Conservation (phyloP, 306 rosid species). For the Quercus cerris region DNA sequence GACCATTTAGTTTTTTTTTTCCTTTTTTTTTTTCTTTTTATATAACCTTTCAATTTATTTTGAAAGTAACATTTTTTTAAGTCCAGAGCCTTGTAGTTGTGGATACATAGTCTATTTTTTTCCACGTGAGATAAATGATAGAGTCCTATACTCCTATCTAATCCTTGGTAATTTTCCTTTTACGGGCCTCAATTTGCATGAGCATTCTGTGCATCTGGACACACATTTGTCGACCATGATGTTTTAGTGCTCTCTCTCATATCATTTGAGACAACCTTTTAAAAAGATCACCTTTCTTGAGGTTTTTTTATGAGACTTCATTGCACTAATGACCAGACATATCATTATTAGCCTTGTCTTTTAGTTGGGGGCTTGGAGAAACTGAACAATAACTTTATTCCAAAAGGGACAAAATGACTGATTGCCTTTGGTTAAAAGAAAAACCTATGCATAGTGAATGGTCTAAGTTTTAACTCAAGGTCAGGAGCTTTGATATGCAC, state of each 20-base stretch:
- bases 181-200: background rate
- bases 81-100: too few relatives aligned
- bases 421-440: background rate
- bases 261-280: constrained; percentile 8
- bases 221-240: background rate
- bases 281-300: constrained; percentile 1
- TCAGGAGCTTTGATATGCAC: too few relatives aligned
- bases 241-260: background rate
- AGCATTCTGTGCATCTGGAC: background rate
- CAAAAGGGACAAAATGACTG: background rate
- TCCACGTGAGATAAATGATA: background rate
- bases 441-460: background rate
- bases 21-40: background rate
- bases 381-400: background rate
- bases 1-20: too few relatives aligned
- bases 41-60: too few relatives aligned
- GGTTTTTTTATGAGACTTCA: constrained; percentile 13
- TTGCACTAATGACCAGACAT: constrained; percentile 32
- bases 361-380: constrained; percentile 6
- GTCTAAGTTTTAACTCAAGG: too few relatives aligned
- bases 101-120: background rate
- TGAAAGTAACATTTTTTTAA: too few relatives aligned
- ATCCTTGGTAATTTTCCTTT: background rate
- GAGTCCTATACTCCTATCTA: background rate
- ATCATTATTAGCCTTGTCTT: constrained; percentile 23